Evolutionary conservation across 805 yeast species (phyloP), one percentile per base, ranked within the genome.

Genomic region (Jamesozyma lodderae): DNA sequence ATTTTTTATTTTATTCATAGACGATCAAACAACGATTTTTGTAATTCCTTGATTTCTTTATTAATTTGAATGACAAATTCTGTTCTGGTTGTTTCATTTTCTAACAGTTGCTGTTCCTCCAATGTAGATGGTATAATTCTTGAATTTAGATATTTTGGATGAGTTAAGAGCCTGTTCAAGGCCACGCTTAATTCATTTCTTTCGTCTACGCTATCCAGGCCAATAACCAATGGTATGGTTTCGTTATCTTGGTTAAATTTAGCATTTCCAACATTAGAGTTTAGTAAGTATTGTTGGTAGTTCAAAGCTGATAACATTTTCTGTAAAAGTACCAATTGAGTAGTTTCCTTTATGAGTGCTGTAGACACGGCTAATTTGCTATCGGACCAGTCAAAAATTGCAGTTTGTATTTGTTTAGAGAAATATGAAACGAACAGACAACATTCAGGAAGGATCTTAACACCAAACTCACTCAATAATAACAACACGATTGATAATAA

Each of bases 111-210:
- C 49, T 75, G 81, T 47, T 83, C 92, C 33, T 81, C 90, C 2
- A 66, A 35, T 10, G 79, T 72, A 2, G 79, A 70, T 3, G 88
- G 74, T 2, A 72, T 67, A 3, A 83, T 69, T 47, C 92, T 66
- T 5, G 88, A 73, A 4, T 82, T 70, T 43, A 88, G 63, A 48
- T 78, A 87, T 57, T 85, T 86, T 11, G 95, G 95, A 60, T 88
- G 96, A 20, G 88, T 79, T 44, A 85, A 67, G 29, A 88, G 67
- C 47, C 85, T 83, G 39, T 74, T 80, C 40, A 87, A 62, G 9
- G 80, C 74, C 31, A 69, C 74, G 4, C 68, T 63, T 43, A 88
- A 70, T 19, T 71, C 75, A n/a, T 68, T 71, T 42, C 80, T 68
- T 41, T 78, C 81, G 21, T 70, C 66, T 25, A 64, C 68, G 1